phyloP scores from a whole-genome alignment of 768 basidiomycete genomes.

The Multifurca ochricompacta region DNA sequence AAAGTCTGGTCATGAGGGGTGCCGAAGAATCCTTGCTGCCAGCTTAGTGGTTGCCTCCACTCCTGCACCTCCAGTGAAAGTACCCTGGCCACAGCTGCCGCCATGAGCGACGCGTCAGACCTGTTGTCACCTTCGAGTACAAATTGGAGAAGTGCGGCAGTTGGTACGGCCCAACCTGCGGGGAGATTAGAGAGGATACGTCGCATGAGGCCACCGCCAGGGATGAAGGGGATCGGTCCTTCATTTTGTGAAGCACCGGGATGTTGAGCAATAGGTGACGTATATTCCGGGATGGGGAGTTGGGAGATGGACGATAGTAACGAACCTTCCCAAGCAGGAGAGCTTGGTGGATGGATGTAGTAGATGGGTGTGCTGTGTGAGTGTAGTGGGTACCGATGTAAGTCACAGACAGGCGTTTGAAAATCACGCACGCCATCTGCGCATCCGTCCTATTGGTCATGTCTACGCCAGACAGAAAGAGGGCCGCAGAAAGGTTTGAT shows the following conservation, averaged over 20 bases:
- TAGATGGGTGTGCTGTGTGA: conserved; percentile 54
- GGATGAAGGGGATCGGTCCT: conserved; percentile 57
- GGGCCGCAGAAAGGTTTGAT: conserved; percentile 41
- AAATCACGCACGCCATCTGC: conserved; percentile 59
- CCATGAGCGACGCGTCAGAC: conserved; percentile 57
- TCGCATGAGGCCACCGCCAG: conserved; percentile 67
- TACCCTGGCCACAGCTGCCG: conserved; percentile 43
- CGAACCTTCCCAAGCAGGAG: conserved; percentile 38
- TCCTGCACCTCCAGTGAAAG: conserved; percentile 32
- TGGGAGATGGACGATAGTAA: conserved; percentile 36
- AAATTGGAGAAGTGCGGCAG: conserved; percentile 59
- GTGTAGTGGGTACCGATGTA: neutral
- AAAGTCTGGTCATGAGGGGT: conserved; percentile 65
- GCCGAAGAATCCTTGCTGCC: conserved; percentile 58
- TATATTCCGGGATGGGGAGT: conserved; percentile 49
- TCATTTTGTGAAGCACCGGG: conserved; percentile 25
- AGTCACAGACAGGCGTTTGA: neutral
- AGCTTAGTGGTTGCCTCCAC: conserved; percentile 63
- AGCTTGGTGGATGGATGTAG: conserved; percentile 40
- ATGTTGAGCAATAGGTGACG: conserved; percentile 38
- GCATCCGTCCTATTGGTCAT: conserved; percentile 62
- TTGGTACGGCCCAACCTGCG: conserved; percentile 42
- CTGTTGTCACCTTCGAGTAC: conserved; percentile 80
- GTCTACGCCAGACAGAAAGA: conserved; percentile 74
- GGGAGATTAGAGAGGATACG: conserved; percentile 48